Evolutionary conservation across 2,329 filamentous ascomycete species (phyloP), one percentile per base, ranked within the genome.

Genomic region (Tolypocladium amazonense): DNA sequence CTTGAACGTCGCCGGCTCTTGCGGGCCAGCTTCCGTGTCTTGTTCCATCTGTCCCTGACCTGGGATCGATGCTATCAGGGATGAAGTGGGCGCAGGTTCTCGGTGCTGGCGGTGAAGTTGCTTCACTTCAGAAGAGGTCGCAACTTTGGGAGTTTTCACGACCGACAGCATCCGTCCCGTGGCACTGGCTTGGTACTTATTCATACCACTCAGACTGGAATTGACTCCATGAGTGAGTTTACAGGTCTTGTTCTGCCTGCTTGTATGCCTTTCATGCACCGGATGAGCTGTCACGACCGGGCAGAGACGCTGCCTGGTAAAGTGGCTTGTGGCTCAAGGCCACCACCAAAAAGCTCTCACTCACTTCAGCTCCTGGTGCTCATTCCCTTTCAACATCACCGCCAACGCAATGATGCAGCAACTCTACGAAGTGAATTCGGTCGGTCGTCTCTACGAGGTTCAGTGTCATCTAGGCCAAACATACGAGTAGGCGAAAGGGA

Each of bases 1-100:
- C 56, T 71, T 67, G 60, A 80, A 80, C 9, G 73, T 77, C 18
- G 76, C 69, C 12, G 67, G 65, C 55, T 64, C 30, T 15, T 30
- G 50, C 30, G 50, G 4, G 50, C 30, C 30, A 15, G 50, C 20
- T 37, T 54, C 50, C 1, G 7, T 23, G 50, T 12, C 11, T 54
- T 6, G 6, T 37, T 35, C 30, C 50, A 54, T 54, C 2, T 11
- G 50, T 23, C 6, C 30, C 6, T n/a, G 30, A 11, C 33, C 50
- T 11, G 30, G 20, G 14, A 20, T 9, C 20, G 50, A 53, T 12
- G 20, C 18, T 27, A n/a, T 33, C 50, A 11, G 14, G 9, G 50
- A 14, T 20, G 9, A 9, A n/a, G 50, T 14, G 50, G 9, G 33
- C 2, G 7, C 9, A 2, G 30, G 3, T 33, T 33, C 25, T 9